These are phyloP conservation scores for Aspergillus cejpii DNA, from an alignment of 2,329 filamentous ascomycete genomes.

Conservation along the genomic window DNA sequence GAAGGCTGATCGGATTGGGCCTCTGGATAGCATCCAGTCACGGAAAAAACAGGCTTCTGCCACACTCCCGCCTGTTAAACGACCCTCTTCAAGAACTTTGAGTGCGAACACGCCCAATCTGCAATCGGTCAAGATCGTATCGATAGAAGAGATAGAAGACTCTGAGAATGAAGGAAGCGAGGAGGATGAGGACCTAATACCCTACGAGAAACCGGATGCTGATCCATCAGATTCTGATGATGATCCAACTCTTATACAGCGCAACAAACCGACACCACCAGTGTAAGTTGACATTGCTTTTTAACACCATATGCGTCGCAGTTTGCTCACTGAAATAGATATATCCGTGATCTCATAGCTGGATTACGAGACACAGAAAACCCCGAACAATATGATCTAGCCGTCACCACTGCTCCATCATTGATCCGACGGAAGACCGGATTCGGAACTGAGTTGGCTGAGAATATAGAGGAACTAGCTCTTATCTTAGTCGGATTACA, in stretches of 20 bases:
- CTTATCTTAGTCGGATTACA: slow-evolving; percentile 70
- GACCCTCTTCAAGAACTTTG: slow-evolving; percentile 5
- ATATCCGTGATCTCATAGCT: slow-evolving; percentile 74
- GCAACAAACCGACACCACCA: slow-evolving; percentile 74
- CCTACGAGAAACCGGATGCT: slow-evolving; percentile 79
- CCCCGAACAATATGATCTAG: slow-evolving; percentile 76
- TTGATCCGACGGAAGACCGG: slow-evolving; percentile 82
- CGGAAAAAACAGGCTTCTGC: slow-evolving; percentile 12
- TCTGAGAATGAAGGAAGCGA: slow-evolving; percentile 44
- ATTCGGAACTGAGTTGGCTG: slow-evolving; percentile 80
- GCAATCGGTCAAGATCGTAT: slow-evolving; percentile 41
- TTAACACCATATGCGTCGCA: not conserved
- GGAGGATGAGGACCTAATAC: slow-evolving; percentile 60
- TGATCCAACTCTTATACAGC: slow-evolving; percentile 76
- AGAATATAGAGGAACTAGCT: slow-evolving; percentile 76
- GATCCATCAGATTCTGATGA: slow-evolving; percentile 90
- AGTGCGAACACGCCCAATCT: not conserved
- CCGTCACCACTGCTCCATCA: slow-evolving; percentile 65
- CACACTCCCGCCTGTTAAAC: slow-evolving; percentile 15
- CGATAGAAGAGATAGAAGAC: slow-evolving; percentile 59
- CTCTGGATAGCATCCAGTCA: slow-evolving; percentile 46
- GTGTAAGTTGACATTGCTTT: slow-evolving; percentile 47
- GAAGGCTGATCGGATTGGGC: slow-evolving; percentile 58
- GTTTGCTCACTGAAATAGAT: slow-evolving; percentile 39
- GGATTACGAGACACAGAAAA: slow-evolving; percentile 75